phyloP scores from a whole-genome alignment of 2,329 filamentous ascomycete genomes.

The Fusarium sp. region DNA sequence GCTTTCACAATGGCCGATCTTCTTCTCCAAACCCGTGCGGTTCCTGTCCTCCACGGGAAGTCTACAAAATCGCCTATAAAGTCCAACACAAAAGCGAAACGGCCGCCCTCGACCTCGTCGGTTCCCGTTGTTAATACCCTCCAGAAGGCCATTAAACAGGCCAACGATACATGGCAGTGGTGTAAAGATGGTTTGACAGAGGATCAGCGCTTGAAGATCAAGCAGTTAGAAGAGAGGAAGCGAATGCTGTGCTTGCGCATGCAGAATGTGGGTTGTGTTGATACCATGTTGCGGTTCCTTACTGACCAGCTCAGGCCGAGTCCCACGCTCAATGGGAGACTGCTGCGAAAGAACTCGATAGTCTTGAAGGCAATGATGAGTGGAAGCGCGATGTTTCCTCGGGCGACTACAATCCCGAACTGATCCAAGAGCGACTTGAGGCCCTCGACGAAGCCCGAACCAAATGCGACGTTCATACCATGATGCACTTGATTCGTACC shows the following conservation, averaged over 20 bases:
- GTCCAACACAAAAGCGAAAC: slow-evolving; percentile 47
- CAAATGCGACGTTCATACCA: slow-evolving; percentile 79
- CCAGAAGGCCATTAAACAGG: slow-evolving; percentile 56
- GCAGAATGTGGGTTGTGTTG: slow-evolving; percentile 69
- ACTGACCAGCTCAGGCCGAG: slow-evolving; percentile 68
- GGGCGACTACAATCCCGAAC: slow-evolving; percentile 78
- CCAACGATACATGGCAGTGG: slow-evolving; percentile 60
- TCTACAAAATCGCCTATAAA: slow-evolving; percentile 31
- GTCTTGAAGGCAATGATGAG: slow-evolving; percentile 81
- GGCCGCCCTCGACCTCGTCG: slow-evolving; percentile 31
- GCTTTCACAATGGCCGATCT: slow-evolving; percentile 49
- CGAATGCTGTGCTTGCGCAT: slow-evolving; percentile 75
- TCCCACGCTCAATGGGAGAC: slow-evolving; percentile 80
- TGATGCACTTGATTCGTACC: slow-evolving; percentile 87
- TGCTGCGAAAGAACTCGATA: slow-evolving; percentile 83
- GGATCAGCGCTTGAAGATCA: slow-evolving; percentile 64
- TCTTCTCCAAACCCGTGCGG: slow-evolving; percentile 46
- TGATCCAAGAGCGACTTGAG: slow-evolving; percentile 78
- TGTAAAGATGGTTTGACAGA: slow-evolving; percentile 68
- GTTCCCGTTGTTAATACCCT: slow-evolving; percentile 46
- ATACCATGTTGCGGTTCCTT: not conserved
- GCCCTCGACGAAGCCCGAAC: slow-evolving; percentile 82
- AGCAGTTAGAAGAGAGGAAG: slow-evolving; percentile 69
- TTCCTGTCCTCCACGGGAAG: slow-evolving; percentile 42
- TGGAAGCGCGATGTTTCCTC: slow-evolving; percentile 80